Percentiles rank a stretch among this genome's conserved stretches.
phyloP scores from a whole-genome alignment of 2,329 filamentous ascomycete genomes.

The Trichoderma atrobrunneum region DNA sequence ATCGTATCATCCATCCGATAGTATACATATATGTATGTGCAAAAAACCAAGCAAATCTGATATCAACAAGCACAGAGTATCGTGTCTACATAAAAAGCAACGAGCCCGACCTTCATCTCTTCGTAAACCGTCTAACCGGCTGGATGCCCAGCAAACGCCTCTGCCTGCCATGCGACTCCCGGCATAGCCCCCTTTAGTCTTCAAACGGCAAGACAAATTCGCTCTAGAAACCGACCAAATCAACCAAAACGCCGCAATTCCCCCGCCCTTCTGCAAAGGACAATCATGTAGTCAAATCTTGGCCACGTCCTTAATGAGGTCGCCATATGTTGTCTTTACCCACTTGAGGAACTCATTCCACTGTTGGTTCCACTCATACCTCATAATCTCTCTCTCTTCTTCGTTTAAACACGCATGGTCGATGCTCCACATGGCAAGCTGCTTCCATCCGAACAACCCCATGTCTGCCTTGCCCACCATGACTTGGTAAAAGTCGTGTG shows the following conservation, averaged over 20 bases:
- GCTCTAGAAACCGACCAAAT: not conserved
- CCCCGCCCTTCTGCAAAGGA: not conserved
- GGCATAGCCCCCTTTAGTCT: not conserved
- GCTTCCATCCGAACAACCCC: conserved; percentile 68
- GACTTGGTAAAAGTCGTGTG: conserved; percentile 75
- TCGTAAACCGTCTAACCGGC: not conserved
- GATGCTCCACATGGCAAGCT: conserved; percentile 62
- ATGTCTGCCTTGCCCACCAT: conserved; percentile 67
- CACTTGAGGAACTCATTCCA: conserved; percentile 59
- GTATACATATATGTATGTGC: not conserved
- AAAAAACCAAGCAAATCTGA: not conserved
- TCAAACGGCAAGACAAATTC: not conserved
- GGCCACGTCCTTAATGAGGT: conserved; percentile 2
- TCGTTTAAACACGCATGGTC: conserved; percentile 55
- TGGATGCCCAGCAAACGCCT: not conserved
- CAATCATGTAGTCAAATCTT: not conserved
- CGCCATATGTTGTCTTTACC: conserved; percentile 45
- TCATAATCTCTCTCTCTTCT: conserved; percentile 38
- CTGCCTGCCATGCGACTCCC: not conserved
- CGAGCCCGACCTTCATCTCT: not conserved
- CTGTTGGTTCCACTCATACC: conserved; percentile 47
- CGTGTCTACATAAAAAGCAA: not conserved
- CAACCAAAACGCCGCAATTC: not conserved
- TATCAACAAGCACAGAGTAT: not conserved
- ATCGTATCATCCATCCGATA: not conserved